A percentile compares a stretch with the other conserved stretches of the same genome.
These are phyloP conservation scores for Tulasnella sp. DNA, from an alignment of 768 basidiomycete genomes.

Conservation along the genomic window DNA sequence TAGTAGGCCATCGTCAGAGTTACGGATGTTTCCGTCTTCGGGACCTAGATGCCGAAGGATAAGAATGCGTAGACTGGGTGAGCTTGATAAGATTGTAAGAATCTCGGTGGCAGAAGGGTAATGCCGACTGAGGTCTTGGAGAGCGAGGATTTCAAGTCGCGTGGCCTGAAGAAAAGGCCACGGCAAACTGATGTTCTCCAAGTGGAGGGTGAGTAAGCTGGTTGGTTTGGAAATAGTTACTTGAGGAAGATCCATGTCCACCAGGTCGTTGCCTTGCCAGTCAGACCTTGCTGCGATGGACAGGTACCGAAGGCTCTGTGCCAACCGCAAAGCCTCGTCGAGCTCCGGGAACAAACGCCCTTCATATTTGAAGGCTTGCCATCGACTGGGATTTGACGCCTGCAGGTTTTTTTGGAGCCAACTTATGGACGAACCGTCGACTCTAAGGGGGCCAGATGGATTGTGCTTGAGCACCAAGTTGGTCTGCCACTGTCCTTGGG, in stretches of 20 bases:
- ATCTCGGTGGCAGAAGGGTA: background rate
- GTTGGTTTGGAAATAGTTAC: background rate
- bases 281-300: background rate
- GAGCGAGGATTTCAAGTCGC: background rate
- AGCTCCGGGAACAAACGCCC: background rate
- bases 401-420: background rate
- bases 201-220: background rate
- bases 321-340: background rate
- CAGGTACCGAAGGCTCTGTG: background rate
- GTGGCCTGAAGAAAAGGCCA: background rate
- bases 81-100: background rate
- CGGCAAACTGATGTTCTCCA: background rate
- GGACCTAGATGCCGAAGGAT: background rate
- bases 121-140: background rate
- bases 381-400: background rate
- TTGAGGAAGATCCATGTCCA: background rate
- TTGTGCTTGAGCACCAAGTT: background rate
- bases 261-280: too few species aligned
- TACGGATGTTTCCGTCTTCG: background rate
- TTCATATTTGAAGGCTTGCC: background rate
- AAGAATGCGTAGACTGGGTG: background rate
- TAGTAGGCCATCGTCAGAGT: background rate
- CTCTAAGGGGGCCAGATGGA: background rate
- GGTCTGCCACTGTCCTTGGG: background rate
- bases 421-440: background rate